Percentiles rank a stretch among this genome's conserved stretches.
Conservation (phyloP, 192 early-diverging fungal species). For the Coemansia sp. region DNA sequence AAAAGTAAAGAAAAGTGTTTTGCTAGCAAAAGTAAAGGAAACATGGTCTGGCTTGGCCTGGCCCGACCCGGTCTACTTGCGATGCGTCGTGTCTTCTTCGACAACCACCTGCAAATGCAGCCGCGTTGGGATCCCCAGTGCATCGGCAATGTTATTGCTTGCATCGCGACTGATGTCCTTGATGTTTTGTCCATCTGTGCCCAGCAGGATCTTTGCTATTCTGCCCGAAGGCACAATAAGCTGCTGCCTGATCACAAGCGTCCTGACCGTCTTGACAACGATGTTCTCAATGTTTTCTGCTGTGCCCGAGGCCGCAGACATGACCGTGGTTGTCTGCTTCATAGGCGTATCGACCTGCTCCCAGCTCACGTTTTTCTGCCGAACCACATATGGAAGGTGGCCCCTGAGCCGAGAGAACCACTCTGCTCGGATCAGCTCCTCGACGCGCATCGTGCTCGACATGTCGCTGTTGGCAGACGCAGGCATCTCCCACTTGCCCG, state of each 20-base stretch:
- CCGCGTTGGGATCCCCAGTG: constrained; percentile 34
- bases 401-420: constrained; percentile 39
- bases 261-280: background rate
- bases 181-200: constrained; percentile 23
- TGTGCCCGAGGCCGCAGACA: background rate
- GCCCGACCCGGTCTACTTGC: constrained; percentile 18
- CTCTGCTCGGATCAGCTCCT: constrained; percentile 47
- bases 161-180: constrained; percentile 25
- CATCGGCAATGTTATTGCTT: constrained; percentile 22
- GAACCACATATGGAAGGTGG: constrained; percentile 36
- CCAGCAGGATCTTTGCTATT: constrained; percentile 45
- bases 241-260: constrained; percentile 37
- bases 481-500: constrained; percentile 41
- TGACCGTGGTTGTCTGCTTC: background rate
- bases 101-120: constrained; percentile 46
- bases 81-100: constrained; percentile 25
- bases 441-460: constrained; percentile 44
- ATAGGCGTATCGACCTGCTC: constrained; percentile 11
- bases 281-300: background rate
- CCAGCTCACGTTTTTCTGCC: constrained; percentile 43
- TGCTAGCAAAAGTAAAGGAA: too few relatives aligned
- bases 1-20: too few relatives aligned
- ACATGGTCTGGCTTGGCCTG: too few relatives aligned
- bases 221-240: constrained; percentile 32
- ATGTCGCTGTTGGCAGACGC: constrained; percentile 28